These are phyloP conservation scores for Magnolia sinica DNA, from an alignment of 164 flowering plant species.

Conservation along the genomic window DNA sequence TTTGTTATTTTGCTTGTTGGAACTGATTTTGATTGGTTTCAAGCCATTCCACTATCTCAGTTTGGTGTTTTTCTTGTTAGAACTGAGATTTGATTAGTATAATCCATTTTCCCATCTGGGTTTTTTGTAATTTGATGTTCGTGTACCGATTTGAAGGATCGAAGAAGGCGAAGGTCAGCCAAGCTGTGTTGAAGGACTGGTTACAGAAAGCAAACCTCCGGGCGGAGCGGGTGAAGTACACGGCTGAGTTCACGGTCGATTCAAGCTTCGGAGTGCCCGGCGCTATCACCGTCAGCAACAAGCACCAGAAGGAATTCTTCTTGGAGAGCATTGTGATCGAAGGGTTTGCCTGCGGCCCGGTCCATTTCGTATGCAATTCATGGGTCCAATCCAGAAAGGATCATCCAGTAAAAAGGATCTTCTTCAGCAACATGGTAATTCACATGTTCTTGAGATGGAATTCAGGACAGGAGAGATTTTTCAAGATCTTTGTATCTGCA, in stretches of 20 bases:
- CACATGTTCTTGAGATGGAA: neutral
- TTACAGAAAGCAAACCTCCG: constrained; percentile 58
- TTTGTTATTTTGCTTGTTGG: neutral
- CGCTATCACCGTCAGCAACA: constrained; percentile 69
- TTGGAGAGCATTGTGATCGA: constrained; percentile 74
- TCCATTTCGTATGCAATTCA: constrained; percentile 83
- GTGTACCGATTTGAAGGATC: constrained; percentile 34
- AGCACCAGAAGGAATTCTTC: constrained; percentile 85
- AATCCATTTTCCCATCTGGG: neutral
- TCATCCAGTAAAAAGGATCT: constrained; percentile 65
- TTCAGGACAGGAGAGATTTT: no score
- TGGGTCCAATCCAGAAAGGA: constrained; percentile 88
- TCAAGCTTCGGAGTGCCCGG: constrained; percentile 81
- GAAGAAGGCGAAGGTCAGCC: constrained; percentile 60
- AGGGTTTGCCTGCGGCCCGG: constrained; percentile 77
- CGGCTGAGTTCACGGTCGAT: constrained; percentile 68
- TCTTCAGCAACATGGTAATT: constrained; percentile 77
- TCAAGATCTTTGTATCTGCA: no score
- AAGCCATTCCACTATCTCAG: no score
- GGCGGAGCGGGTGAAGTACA: constrained; percentile 69
- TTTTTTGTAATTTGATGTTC: neutral
- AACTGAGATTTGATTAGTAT: neutral
- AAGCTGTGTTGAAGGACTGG: constrained; percentile 74
- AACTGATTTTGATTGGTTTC: neutral
- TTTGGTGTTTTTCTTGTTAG: neutral